Evolutionary conservation across 306 rosid species (phyloP).

Genomic region (Casuarina glauca): DNA sequence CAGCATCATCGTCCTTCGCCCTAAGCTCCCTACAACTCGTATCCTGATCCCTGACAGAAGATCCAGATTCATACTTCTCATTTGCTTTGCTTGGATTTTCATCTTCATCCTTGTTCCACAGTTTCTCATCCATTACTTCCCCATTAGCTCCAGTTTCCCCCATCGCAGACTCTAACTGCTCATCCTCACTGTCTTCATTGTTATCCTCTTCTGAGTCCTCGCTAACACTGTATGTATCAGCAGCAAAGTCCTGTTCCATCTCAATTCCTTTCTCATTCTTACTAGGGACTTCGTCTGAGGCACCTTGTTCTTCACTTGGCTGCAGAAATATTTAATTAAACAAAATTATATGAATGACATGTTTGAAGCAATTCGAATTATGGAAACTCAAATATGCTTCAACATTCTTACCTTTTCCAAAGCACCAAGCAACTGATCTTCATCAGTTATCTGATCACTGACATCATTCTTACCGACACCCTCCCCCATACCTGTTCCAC

Average conservation of each 20-base stretch:
- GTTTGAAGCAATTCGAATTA: neutral
- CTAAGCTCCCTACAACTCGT: slow-evolving; percentile 65
- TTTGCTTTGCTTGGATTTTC: slow-evolving; percentile 46
- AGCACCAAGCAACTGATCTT: slow-evolving; percentile 83
- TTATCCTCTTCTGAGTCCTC: slow-evolving; percentile 76
- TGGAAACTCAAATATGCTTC: slow-evolving; percentile 5
- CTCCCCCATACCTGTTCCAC: slow-evolving; percentile 90
- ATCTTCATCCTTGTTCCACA: slow-evolving; percentile 69
- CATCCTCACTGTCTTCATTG: slow-evolving; percentile 53
- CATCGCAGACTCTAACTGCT: slow-evolving; percentile 61
- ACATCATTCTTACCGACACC: slow-evolving; percentile 82
- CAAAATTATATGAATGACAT: neutral
- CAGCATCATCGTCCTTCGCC: slow-evolving; percentile 65
- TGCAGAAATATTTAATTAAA: slow-evolving; percentile 32
- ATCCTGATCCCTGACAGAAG: slow-evolving; percentile 62
- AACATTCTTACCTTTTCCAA: slow-evolving; percentile 59
- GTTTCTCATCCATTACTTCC: slow-evolving; percentile 70
- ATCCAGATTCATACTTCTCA: slow-evolving; percentile 74
- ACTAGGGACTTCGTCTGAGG: slow-evolving; percentile 52
- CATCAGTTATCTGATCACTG: slow-evolving; percentile 85
- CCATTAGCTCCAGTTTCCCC: slow-evolving; percentile 72
- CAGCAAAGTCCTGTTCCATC: slow-evolving; percentile 83
- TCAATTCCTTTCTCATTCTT: slow-evolving; percentile 73
- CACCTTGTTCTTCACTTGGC: slow-evolving; percentile 57
- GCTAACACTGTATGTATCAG: slow-evolving; percentile 67